These are phyloP conservation scores for Leishmania aethiopica DNA, from an alignment of 208 protist genomes.

Conservation along the genomic window DNA sequence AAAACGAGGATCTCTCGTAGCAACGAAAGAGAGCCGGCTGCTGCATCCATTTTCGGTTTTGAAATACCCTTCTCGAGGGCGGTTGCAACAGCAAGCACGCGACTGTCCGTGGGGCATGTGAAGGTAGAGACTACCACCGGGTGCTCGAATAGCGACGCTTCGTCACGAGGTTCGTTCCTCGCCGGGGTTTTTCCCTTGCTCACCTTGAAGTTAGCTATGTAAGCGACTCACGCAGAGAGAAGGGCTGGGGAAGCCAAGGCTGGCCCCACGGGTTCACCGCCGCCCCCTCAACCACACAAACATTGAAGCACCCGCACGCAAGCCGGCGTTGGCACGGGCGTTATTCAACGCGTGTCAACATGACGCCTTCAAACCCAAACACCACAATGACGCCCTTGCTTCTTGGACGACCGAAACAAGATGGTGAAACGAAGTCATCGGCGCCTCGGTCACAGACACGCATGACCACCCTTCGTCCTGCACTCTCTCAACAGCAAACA, in stretches of 20 bases:
- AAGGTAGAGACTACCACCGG: not conserved
- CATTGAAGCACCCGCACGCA: not conserved
- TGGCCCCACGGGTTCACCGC: not conserved
- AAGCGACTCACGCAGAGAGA: not conserved
- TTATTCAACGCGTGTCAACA: not conserved
- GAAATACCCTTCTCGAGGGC: not conserved
- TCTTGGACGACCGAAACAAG: not conserved
- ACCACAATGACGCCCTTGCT: not conserved
- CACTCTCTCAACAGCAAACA: not conserved
- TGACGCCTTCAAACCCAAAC: not conserved
- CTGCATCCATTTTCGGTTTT: not conserved
- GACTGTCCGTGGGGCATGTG: too few relatives aligned
- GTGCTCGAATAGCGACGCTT: not conserved
- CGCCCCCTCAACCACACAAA: not conserved
- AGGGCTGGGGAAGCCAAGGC: not conserved
- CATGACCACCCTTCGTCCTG: not conserved
- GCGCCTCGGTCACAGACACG: not conserved
- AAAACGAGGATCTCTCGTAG: not conserved
- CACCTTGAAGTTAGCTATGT: not conserved
- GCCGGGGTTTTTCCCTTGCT: not conserved
- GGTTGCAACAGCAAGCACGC: not conserved
- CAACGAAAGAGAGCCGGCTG: not conserved
- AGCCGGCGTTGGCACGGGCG: conserved; percentile 1
- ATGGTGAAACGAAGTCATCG: not conserved
- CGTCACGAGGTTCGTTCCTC: not conserved